phyloP scores from a whole-genome alignment of 2,329 filamentous ascomycete species.

The Penicillium aurantiogriseum region DNA sequence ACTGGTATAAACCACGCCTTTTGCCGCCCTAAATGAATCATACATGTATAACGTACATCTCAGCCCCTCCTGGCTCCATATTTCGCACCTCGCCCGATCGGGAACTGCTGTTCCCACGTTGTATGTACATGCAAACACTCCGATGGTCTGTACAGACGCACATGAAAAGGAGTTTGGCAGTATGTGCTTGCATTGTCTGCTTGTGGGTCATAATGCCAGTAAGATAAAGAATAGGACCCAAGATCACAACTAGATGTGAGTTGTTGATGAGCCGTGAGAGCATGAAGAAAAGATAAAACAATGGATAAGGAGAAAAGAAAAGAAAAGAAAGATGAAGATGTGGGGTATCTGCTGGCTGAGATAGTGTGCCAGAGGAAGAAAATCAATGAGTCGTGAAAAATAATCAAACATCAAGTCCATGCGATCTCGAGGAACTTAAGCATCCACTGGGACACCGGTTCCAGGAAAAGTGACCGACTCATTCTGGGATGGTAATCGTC shows the following conservation, averaged over 20 bases:
- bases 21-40: not conserved
- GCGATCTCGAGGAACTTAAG: slow-evolving; percentile 15
- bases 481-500: slow-evolving; percentile 20
- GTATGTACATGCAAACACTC: not conserved
- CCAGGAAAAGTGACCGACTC: slow-evolving; percentile 31
- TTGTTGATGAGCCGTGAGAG: not conserved
- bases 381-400: slow-evolving; percentile 17
- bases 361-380: slow-evolving; percentile 22
- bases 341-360: slow-evolving; percentile 37
- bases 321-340: slow-evolving; percentile 8
- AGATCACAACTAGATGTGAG: not conserved
- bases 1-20: not conserved
- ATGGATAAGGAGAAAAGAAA: not conserved
- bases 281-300: not conserved
- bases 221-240: not conserved
- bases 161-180: not conserved
- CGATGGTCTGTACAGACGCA: not conserved
- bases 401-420: not conserved
- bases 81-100: not conserved
- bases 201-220: not conserved
- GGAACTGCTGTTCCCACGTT: not conserved
- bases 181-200: not conserved
- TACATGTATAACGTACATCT: slow-evolving; percentile 3
- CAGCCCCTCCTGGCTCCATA: not conserved
- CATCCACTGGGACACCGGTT: slow-evolving; percentile 35